Evolutionary conservation across 768 basidiomycete genomes (phyloP).

Genomic region (Kwoniella sp.): DNA sequence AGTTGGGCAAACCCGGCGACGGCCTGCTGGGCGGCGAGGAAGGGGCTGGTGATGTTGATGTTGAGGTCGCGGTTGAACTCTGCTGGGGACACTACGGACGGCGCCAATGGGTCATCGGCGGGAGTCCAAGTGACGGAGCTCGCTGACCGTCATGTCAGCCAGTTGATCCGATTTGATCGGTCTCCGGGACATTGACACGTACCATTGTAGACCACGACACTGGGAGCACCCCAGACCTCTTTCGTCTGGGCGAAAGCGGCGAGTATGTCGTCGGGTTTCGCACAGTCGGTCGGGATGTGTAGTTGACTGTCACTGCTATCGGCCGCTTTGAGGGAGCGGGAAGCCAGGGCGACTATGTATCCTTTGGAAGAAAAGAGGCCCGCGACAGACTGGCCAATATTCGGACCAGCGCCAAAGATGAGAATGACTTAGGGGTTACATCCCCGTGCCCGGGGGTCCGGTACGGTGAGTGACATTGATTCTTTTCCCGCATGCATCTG

Average conservation of each 20-base stretch:
- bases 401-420: slow-evolving; percentile 32
- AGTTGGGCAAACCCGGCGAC: slow-evolving; percentile 21
- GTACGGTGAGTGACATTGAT: too few relatives aligned
- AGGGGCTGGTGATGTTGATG: slow-evolving; percentile 21
- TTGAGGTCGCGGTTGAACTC: slow-evolving; percentile 15
- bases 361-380: slow-evolving; percentile 19
- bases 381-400: slow-evolving; percentile 27
- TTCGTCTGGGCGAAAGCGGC: slow-evolving; percentile 24
- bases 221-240: slow-evolving; percentile 21
- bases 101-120: slow-evolving; percentile 23
- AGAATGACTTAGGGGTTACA: too few relatives aligned
- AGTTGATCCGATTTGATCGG: background rate
- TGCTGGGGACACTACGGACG: slow-evolving; percentile 2
- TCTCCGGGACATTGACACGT: background rate
- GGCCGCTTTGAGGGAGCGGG: slow-evolving; percentile 24
- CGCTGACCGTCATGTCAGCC: slow-evolving; percentile 13
- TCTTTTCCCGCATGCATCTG: too few relatives aligned
- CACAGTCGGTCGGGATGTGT: slow-evolving; percentile 25
- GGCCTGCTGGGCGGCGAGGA: slow-evolving; percentile 30
- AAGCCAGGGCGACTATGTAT: slow-evolving; percentile 28
- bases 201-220: slow-evolving; percentile 34
- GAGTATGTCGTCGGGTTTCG: slow-evolving; percentile 16
- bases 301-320: slow-evolving; percentile 20
- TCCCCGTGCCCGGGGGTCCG: too few relatives aligned
- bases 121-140: background rate